Base-by-base conservation (phyloP, 257 asterid genomes). In the Cinchona pubescens region DNA sequence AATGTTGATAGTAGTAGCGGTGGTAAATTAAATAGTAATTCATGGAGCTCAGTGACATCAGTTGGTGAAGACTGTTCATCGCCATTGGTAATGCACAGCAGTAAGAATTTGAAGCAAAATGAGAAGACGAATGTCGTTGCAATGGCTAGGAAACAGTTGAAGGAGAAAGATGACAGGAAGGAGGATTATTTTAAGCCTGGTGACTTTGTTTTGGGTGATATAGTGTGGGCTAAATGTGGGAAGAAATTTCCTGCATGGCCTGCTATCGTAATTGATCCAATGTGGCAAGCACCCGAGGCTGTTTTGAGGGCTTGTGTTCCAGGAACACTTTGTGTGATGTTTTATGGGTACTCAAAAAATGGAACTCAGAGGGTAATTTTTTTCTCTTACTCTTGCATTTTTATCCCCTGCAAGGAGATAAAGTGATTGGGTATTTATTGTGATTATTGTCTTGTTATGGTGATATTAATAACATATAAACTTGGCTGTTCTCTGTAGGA, bases 221-320 rank as follows among this genome's bases (percentile, higher is more conserved):
- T 87, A 40, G 96, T 92, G 62, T 95, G 99, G 99, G 99, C 98
- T 6, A 95, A 87, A 75, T 92, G 96, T 74, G 98, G 98, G 67
- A 95, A 90, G 81, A 79, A 85, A 23, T 91, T 75, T 46, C 96
- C 99, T 23, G 96, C 98, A 62, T 95, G 99, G 99, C 99, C 99
- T 32, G 98, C 96, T 60, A 74, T 84, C 59, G 98, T 92, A 48
- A 91, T 95, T 55, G 96, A 95, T 55, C 99, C 98, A 23, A 77
- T 84, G 19, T 74, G 78, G 65, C 88, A 92, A 80, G 99, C 99
- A 27, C 99, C 99, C 4, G 93, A 86, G 43, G 61, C 82, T 2
- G 99, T 95, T 27, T 58, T 87, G 63, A 79, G 92, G 78, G 98
- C 99, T 59, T 86, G 92, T 80, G 84, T 90, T 75, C 92, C 94